Conservation (phyloP, 2,329 filamentous ascomycete genomes). For the Beauveria sp. region DNA sequence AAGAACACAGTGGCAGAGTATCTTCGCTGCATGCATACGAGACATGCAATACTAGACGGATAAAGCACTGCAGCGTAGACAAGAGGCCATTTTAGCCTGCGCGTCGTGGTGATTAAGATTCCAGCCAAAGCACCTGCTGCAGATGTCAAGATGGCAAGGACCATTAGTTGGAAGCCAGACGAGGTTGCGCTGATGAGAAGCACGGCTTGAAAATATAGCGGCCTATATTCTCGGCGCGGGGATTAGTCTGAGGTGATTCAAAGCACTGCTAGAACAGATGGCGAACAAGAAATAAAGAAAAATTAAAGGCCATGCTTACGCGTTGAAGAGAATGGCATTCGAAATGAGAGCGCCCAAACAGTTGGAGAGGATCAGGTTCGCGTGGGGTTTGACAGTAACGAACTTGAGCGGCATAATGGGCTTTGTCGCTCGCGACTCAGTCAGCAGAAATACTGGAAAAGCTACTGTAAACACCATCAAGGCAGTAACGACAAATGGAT, state of each 20-base stretch:
- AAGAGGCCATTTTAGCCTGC: conserved; percentile 52
- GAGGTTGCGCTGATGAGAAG: conserved; percentile 60
- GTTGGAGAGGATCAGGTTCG: conserved; percentile 51
- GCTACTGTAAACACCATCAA: conserved; percentile 39
- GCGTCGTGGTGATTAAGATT: conserved; percentile 52
- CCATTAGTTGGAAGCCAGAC: conserved; percentile 62
- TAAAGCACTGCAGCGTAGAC: conserved; percentile 40
- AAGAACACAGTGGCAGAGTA: conserved; percentile 46
- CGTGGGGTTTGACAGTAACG: conserved; percentile 39
- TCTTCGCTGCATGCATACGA: conserved; percentile 39
- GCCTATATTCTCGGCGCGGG: conserved; percentile 31
- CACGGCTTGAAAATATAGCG: conserved; percentile 70
- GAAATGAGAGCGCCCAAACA: conserved; percentile 41
- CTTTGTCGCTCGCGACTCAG: conserved; percentile 40
- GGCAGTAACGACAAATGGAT: conserved; percentile 48
- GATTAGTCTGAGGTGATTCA: neutral
- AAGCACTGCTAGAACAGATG: neutral
- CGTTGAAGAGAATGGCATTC: conserved; percentile 53
- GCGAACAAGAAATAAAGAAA: neutral
- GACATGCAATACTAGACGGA: conserved; percentile 41
- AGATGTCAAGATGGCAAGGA: conserved; percentile 52
- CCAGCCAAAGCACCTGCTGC: conserved; percentile 49
- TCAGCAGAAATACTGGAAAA: conserved; percentile 44
- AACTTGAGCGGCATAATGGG: conserved; percentile 55
- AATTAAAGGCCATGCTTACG: conserved; percentile 27